These are phyloP conservation scores for Aspergillus sclerotialis DNA, from an alignment of 2,329 filamentous ascomycete genomes.

Conservation along the genomic window DNA sequence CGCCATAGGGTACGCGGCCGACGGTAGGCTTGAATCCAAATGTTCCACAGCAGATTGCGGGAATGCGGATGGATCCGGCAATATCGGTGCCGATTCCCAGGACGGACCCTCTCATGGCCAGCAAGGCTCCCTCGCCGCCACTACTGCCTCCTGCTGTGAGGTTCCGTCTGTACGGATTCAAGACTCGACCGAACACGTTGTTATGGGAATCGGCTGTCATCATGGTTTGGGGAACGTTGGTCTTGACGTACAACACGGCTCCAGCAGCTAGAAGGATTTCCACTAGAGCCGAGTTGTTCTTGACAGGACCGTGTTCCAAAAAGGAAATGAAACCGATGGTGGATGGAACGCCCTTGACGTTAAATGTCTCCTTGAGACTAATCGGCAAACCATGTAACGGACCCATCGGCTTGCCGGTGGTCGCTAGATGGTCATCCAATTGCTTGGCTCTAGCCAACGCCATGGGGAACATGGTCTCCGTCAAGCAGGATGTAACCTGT, in stretches of 20 bases:
- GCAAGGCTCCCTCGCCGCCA: conserved; percentile 57
- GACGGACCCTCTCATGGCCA: conserved; percentile 52
- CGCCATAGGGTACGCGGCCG: conserved; percentile 45
- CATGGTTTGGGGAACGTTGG: conserved; percentile 58
- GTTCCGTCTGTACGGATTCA: conserved; percentile 57
- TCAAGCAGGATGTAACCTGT: conserved; percentile 42
- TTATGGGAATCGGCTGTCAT: conserved; percentile 53
- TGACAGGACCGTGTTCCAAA: conserved; percentile 50
- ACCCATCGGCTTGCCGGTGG: conserved; percentile 40
- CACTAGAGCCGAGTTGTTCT: conserved; percentile 51
- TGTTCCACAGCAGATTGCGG: conserved; percentile 46
- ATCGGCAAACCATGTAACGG: conserved; percentile 59
- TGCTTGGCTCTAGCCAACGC: conserved; percentile 43
- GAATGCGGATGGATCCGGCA: conserved; percentile 39
- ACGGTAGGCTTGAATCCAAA: conserved; percentile 46
- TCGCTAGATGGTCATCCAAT: conserved; percentile 41
- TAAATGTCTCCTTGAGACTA: conserved; percentile 42
- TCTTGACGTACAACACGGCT: conserved; percentile 63
- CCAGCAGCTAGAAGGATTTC: conserved; percentile 53
- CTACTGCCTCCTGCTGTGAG: conserved; percentile 58
- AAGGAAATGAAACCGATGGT: conserved; percentile 54
- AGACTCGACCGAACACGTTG: conserved; percentile 54
- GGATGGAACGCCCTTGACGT: conserved; percentile 43
- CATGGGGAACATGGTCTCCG: conserved; percentile 46
- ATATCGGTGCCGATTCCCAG: conserved; percentile 60